Base-by-base conservation (phyloP, 2,329 filamentous ascomycete genomes). In the Apiospora pterosperma region DNA sequence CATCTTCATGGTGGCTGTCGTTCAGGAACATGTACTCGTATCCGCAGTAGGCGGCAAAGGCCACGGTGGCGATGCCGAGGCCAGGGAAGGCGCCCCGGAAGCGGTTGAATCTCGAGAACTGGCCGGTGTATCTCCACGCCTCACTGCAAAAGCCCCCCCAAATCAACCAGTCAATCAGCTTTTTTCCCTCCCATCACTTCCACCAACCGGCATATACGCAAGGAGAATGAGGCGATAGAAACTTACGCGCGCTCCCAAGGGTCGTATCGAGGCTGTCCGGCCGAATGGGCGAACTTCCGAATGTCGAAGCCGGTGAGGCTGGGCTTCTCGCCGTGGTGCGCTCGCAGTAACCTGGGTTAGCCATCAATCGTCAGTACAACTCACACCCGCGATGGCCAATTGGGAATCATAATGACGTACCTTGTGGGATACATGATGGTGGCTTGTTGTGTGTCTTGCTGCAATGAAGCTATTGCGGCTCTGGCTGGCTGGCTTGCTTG, bases 261-360 rank as follows among this genome's bases (percentile, higher is more conserved):
- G 70, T 91, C 88, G 78, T 89, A 87, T 77, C 81, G 79, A 65
- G 83, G 82, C 69, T 80, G 85, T 69, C 88, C 87, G 71, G 92
- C 83, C 58, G 93, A 85, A 68, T 87, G 88, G 76, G 88, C 91
- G 80, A 94, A 90, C 79, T 92, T 91, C 77, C 88, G 88, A 74
- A 93, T 85, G 82, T 96, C 90, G 85, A 98, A 98, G 81, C 95
- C 95, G 74, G 95, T 97, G 80, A 96, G 88, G 85, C 92, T 93
- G 76, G 87, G 84, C 82, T 86, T 85, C 72, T 79, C 78, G 75
- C 80, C 79, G 75, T 81, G 77, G 66, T 77, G 74, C 75, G 83
- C 81, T 74, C 82, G 81, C 75, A 84, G 80, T 78, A 86, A 80
- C 78, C 81, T 83, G 63, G 25, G 10, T 21, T 1, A 36, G 16